These are phyloP conservation scores for Cocos nucifera DNA, from an alignment of 176 grass and related monocot genomes.

Conservation along the genomic window DNA sequence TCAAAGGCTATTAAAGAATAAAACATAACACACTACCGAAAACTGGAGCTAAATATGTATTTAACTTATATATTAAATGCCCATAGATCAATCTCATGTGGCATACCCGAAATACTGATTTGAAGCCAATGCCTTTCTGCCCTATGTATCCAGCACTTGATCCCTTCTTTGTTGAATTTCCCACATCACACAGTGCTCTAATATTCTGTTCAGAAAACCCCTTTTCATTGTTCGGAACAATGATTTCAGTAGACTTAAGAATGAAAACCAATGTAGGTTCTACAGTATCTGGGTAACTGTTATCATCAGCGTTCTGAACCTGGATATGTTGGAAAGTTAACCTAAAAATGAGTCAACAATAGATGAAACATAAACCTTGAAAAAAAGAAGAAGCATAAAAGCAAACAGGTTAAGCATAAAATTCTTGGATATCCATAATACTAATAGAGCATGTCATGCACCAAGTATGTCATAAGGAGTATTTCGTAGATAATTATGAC, in stretches of 20 bases:
- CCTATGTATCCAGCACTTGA: slow-evolving; percentile 82
- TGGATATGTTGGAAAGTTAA: slow-evolving; percentile 25
- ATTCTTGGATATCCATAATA: too few relatives aligned
- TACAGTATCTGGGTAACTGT: slow-evolving; percentile 61
- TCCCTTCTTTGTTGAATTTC: slow-evolving; percentile 96
- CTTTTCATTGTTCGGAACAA: slow-evolving; percentile 80
- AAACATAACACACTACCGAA: too few relatives aligned
- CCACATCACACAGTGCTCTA: slow-evolving; percentile 92
- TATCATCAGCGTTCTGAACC: slow-evolving; percentile 98
- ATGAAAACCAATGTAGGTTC: slow-evolving; percentile 84
- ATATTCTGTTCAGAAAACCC: slow-evolving; percentile 87
- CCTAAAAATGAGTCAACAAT: too few relatives aligned
- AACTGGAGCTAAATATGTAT: too few relatives aligned
- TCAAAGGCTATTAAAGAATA: too few relatives aligned
- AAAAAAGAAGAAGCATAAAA: too few relatives aligned
- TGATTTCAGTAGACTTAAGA: slow-evolving; percentile 76
- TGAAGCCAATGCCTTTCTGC: slow-evolving; percentile 98
- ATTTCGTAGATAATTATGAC: too few relatives aligned
- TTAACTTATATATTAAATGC: too few relatives aligned
- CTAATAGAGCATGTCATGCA: too few relatives aligned
- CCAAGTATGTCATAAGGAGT: too few relatives aligned
- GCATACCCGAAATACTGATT: slow-evolving; percentile 96
- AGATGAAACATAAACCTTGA: too few relatives aligned
- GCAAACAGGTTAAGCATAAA: too few relatives aligned
- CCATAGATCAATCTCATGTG: neutral